These are phyloP conservation scores for Peribolospora kevripleyi DNA, from an alignment of 768 basidiomycete genomes.

Conservation along the genomic window DNA sequence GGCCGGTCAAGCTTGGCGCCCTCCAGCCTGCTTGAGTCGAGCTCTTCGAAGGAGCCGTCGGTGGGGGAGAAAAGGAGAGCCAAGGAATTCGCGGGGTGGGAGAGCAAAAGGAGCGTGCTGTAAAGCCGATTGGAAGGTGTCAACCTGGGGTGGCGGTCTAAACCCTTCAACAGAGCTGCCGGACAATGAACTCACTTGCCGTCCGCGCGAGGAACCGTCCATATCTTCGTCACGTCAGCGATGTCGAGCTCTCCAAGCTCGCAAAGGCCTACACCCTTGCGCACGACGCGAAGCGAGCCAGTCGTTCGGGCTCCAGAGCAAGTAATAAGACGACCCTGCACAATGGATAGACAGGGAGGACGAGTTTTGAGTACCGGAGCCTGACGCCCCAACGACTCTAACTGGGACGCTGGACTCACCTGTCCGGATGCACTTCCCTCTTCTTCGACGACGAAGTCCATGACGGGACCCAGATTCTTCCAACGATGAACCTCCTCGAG, in stretches of 20 bases:
- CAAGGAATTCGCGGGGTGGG: slow-evolving; percentile 4
- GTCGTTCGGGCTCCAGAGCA: slow-evolving; percentile 58
- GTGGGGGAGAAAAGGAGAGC: slow-evolving; percentile 7
- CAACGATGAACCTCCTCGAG: slow-evolving; percentile 42
- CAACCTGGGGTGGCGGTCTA: not conserved
- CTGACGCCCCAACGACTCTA: not conserved
- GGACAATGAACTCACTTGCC: not conserved
- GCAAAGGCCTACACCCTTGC: slow-evolving; percentile 58
- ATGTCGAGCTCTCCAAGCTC: slow-evolving; percentile 37
- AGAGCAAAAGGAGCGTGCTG: not conserved
- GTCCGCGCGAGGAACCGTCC: slow-evolving; percentile 18
- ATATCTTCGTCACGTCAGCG: slow-evolving; percentile 33
- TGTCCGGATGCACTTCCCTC: slow-evolving; percentile 39
- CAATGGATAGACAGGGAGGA: not conserved
- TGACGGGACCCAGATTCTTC: slow-evolving; percentile 58
- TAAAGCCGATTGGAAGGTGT: not conserved
- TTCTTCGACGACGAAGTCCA: slow-evolving; percentile 56
- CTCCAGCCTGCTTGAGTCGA: slow-evolving; percentile 19
- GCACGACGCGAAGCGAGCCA: slow-evolving; percentile 50
- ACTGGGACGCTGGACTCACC: slow-evolving; percentile 21
- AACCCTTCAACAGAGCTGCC: not conserved
- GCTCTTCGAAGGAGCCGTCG: slow-evolving; percentile 19
- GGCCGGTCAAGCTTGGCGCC: slow-evolving; percentile 29
- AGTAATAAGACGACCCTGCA: slow-evolving; percentile 53
- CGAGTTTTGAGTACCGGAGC: not conserved